Evolutionary conservation across 148 eudicot species (phyloP), one percentile per base, ranked within the genome.

Genomic region (Heliosperma pusillum): DNA sequence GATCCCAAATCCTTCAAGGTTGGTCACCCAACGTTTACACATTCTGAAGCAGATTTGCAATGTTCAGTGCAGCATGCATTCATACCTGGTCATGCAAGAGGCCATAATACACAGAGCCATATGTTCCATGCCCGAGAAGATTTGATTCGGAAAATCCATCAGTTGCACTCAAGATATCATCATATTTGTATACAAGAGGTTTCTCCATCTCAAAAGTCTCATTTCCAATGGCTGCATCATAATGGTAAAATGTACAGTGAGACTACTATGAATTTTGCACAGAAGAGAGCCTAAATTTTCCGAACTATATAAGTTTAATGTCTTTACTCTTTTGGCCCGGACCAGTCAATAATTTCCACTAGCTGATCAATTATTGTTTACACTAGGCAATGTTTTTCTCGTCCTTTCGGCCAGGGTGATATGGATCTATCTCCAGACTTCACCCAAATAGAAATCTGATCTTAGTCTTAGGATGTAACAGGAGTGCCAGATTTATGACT

Each of bases 81-180:
- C 22, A 71, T 45, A 95, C 98, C 97, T 92, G 98, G 64, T 92
- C 96, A 59, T 84, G 88, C 27, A 95, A 92, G 52, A 89, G 83
- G 57, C 97, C 93, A 74, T 89, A 92, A 74, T 92, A 95, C 79
- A 95, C 92, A 4, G 98, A 90, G 66, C 97, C 98, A 78, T 92
- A 95, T 22, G 96, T 87, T 82, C 98, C 98, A 81, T 89, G 97
- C 40, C 98, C 98, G 79, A 95, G 83, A 81, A 95, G 97, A 89
- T 92, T 92, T 42, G 96, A 68, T 42, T 95, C 98, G 56, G 98
- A 92, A 77, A 92, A 95, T 16, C 88, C 87, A 64, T 90, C 93
- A 21, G 96, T 92, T 70, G 91, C 86, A 70, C 85, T 74, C 2
- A 86, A 80, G 80, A 95, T 79, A 68, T 89, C 97, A 66, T 90